These are phyloP conservation scores for Cronartium ribicola DNA, from an alignment of 1,284 basidiomycete species.

Conservation along the genomic window DNA sequence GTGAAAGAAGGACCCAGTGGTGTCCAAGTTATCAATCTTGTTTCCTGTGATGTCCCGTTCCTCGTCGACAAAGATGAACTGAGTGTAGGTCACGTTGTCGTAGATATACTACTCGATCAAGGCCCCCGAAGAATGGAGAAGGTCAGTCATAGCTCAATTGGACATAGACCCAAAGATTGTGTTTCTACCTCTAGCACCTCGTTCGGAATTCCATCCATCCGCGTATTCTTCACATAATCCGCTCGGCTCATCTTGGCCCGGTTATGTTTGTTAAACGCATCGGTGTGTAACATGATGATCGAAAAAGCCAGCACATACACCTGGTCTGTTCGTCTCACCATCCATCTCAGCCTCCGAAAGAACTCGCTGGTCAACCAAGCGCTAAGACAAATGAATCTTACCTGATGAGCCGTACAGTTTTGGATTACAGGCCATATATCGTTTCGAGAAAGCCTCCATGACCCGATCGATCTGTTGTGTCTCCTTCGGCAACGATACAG, in stretches of 20 bases:
- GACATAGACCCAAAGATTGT: background rate
- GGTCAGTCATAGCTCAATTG: background rate
- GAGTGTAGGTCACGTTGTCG: constrained; percentile 91
- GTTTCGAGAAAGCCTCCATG: constrained; percentile 85
- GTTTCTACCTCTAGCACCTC: constrained; percentile 32
- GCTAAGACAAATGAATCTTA: constrained; percentile 50
- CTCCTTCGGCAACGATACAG: constrained; percentile 83
- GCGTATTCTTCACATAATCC: constrained; percentile 85
- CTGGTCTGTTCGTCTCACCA: constrained; percentile 63
- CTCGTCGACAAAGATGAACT: constrained; percentile 93
- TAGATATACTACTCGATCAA: constrained; percentile 69
- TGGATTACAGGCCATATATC: constrained; percentile 80
- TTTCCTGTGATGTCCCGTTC: constrained; percentile 9
- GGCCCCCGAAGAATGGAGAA: background rate
- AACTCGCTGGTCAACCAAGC: background rate
- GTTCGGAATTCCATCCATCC: constrained; percentile 37
- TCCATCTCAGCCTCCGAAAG: background rate
- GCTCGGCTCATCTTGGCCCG: constrained; percentile 90
- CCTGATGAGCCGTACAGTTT: constrained; percentile 73
- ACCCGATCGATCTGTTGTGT: constrained; percentile 98
- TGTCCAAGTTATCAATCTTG: background rate
- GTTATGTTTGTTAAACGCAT: constrained; percentile 95
- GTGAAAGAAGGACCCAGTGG: background rate
- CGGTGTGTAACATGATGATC: constrained; percentile 97
- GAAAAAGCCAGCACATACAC: constrained; percentile 96